Base-by-base conservation (phyloP, 2,329 filamentous ascomycete genomes). In the Fusarium sp. region DNA sequence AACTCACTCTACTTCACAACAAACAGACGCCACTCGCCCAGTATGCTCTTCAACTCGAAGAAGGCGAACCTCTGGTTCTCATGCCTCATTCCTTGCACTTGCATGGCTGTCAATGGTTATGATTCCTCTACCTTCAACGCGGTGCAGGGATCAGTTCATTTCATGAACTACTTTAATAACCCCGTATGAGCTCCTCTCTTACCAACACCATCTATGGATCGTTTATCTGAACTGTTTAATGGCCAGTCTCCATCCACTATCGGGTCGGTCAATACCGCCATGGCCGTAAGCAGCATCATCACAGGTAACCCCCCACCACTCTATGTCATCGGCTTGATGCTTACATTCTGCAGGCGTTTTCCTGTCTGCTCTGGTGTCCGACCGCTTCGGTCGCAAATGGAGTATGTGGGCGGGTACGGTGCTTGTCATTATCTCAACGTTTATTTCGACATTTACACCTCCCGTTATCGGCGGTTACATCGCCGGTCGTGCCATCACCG, bases 401-500 rank as follows among this genome's bases (percentile, higher is more conserved):
- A 61, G 34, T 30, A 63, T 63, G 61, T 61, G 61, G 61, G 36
- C 17, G 2, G 61, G 61, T 1, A 24, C 61, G 6, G 28, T 20
- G 2, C 45, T 63, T 2, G 34, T 63, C 15, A 61, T 63, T 2
- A 50, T 61, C 44, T 41, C 61, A 18, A 63, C 61, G 6, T 61
- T 63, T 18, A 30, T 63, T 8, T 61, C 61, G 36, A 60, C 61
- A 7, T 63, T 63, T 13, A 63, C 61, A 14, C 61, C 61, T 18
- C 55, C 61, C 8, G 42, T 24, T 7, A 84, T 93, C 51, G 91
- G 87, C 47, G 87, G 86, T 78, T 93, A 93, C 79, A 90, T 93
- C 74, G 90, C 86, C 48, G 91, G 91, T 38, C 87, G 92, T 77
- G 89, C 90, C 22, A 81, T 93, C 60, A 90, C 93, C 64, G 92